phyloP scores from a whole-genome alignment of 345 rosid species.

The Angophora floribunda region DNA sequence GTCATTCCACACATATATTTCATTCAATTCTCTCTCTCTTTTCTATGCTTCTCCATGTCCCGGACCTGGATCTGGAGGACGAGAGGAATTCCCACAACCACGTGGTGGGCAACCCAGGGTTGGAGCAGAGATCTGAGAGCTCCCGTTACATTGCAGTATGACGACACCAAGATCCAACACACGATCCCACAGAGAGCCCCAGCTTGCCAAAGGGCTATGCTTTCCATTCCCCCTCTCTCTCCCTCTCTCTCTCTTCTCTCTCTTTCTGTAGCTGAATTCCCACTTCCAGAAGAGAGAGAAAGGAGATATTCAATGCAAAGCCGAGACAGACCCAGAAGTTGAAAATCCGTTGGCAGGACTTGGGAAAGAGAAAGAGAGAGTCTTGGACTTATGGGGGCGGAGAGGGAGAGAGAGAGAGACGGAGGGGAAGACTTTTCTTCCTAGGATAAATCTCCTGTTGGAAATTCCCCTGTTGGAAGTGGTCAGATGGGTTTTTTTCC shows the following conservation, averaged over 20 bases:
- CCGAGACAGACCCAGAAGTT: background rate
- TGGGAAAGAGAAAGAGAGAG: background rate
- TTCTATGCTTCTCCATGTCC: background rate
- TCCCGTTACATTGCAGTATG: constrained; percentile 43
- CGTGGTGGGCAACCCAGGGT: constrained; percentile 58
- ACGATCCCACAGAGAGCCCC: constrained; percentile 47
- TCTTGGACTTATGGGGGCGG: background rate
- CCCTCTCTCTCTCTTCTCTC: background rate
- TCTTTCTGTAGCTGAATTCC: background rate
- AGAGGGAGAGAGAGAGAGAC: no score
- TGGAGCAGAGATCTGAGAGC: constrained; percentile 67
- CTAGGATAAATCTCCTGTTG: background rate
- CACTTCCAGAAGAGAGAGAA: background rate
- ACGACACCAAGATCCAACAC: constrained; percentile 69
- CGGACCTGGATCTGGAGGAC: constrained; percentile 81
- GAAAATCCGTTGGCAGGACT: background rate
- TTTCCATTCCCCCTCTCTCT: constrained; percentile 49
- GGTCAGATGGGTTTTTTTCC: background rate
- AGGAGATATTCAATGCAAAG: background rate
- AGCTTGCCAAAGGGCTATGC: constrained; percentile 64
- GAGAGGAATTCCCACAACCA: constrained; percentile 40
- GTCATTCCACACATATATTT: background rate
- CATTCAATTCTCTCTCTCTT: background rate
- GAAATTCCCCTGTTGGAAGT: background rate
- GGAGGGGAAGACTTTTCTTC: background rate